Evolutionary conservation across 495 filamentous ascomycete species (phyloP), one percentile per base, ranked within the genome.

Genomic region (Penicillium psychrofluorescens): DNA sequence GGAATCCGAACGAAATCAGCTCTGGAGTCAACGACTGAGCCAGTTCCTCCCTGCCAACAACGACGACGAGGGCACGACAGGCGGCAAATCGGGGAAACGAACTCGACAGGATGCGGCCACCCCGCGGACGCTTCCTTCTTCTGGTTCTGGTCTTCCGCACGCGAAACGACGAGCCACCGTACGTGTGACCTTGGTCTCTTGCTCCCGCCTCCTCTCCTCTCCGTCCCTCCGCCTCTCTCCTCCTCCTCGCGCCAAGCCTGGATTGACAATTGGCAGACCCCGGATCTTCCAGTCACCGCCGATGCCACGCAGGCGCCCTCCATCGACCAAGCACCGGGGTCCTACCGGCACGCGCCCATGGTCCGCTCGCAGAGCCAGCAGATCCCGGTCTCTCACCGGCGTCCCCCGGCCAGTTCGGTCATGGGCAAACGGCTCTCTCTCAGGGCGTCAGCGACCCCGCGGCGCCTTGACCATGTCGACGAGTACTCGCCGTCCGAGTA

Each of bases 161-260:
- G 62, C 66, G 44, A 73, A 73, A 62, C 68, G 70, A 56, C 65
- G 66, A 67, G 70, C 67, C 63, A 73, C 66, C 66, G 70, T 73
- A 73, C 57, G 70, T 60, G 50, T 69, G 58, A 64, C 61, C 60
- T 66, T 68, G 67, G 63, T 68, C 60, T 59, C 63, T 63, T 65
- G 50, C 56, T 67, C 55, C 68, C 56, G 54, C 57, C 48, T 56
- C 46, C 49, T 44, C 38, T 43, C 48, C 48, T 32, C 44, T 50
- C 45, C 47, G 48, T 54, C 47, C 29, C 40, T 43, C 36, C 48
- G 45, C 44, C 47, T 50, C 42, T 46, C 53, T 55, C 47, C 45
- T 55, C 51, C 49, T 46, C 36, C 42, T 37, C 49, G 48, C 51
- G 56, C 49, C 46, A 50, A 51, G 55, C 56, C 56, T 67, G 66